phyloP scores from a whole-genome alignment of 1,284 basidiomycete genomes.

The Salmacisia buchloeana region DNA sequence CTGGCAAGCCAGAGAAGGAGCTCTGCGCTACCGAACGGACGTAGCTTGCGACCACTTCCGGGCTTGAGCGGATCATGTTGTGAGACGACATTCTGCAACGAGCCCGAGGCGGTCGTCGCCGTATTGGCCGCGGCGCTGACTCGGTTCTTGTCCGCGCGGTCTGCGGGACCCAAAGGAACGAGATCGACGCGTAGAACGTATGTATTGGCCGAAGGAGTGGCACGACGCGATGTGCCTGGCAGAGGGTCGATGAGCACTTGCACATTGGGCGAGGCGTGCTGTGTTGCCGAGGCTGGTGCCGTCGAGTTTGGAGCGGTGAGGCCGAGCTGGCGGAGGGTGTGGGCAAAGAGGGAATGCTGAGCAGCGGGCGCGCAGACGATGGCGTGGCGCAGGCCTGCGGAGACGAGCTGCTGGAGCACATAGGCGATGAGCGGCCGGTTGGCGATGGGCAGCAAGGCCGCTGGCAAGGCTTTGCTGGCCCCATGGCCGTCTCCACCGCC shows the following conservation, averaged over 20 bases:
- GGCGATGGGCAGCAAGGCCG: slow-evolving; percentile 46
- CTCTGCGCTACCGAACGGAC: slow-evolving; percentile 39
- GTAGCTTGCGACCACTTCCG: neutral
- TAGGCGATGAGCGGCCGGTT: slow-evolving; percentile 48
- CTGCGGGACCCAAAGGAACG: slow-evolving; percentile 7
- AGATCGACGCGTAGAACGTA: slow-evolving; percentile 22
- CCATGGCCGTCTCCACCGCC: neutral
- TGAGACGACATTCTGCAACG: neutral
- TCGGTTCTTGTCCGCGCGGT: slow-evolving; percentile 5
- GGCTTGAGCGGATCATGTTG: neutral
- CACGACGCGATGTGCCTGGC: neutral
- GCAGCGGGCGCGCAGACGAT: slow-evolving; percentile 43
- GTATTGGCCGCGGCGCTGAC: slow-evolving; percentile 9
- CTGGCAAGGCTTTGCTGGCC: slow-evolving; percentile 21
- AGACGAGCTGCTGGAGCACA: slow-evolving; percentile 42
- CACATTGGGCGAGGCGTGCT: neutral
- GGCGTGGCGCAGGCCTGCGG: slow-evolving; percentile 36
- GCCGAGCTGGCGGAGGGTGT: slow-evolving; percentile 38
- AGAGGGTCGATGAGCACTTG: slow-evolving; percentile 6
- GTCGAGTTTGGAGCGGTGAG: slow-evolving; percentile 28
- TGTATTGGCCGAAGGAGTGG: slow-evolving; percentile 9
- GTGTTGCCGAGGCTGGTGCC: slow-evolving; percentile 4
- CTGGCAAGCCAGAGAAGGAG: slow-evolving; percentile 47
- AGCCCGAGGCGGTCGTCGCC: neutral
- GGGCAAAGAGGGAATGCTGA: slow-evolving; percentile 34